Conservation (phyloP, 2,329 filamentous ascomycete genomes). For the Pseudopithomyces chartarum region DNA sequence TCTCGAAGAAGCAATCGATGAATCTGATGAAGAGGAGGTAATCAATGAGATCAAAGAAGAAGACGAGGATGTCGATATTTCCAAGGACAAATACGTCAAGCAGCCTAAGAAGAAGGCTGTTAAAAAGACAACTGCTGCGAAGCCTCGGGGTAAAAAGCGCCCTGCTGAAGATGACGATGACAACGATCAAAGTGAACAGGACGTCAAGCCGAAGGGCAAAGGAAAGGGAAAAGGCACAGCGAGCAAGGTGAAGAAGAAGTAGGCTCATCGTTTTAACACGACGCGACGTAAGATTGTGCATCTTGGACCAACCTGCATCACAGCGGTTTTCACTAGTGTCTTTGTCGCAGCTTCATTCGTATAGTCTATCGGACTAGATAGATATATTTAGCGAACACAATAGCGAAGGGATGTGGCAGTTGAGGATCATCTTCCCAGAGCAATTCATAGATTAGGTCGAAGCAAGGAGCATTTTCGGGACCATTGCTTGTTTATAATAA, state of each 20-base stretch:
- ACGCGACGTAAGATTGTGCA: no score
- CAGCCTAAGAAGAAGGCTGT: slow-evolving; percentile 76
- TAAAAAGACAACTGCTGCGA: slow-evolving; percentile 53
- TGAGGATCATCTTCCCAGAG: no score
- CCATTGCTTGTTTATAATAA: no score
- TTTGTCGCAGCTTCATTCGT: no score
- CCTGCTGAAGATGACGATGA: slow-evolving; percentile 35
- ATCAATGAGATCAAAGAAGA: slow-evolving; percentile 59
- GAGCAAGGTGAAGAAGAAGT: slow-evolving; percentile 28
- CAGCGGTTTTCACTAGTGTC: no score
- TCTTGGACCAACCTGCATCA: no score
- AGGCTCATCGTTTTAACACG: not conserved
- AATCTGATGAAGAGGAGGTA: slow-evolving; percentile 71
- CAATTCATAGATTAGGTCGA: no score
- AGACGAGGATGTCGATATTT: slow-evolving; percentile 79
- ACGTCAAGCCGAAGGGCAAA: slow-evolving; percentile 56
- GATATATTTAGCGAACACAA: no score
- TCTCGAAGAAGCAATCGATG: slow-evolving; percentile 93
- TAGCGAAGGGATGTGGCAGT: no score
- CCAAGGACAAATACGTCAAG: slow-evolving; percentile 96
- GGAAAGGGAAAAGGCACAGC: slow-evolving; percentile 54
- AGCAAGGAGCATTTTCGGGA: no score
- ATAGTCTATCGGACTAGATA: no score
- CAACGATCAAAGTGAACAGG: slow-evolving; percentile 46
- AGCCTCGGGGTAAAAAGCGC: slow-evolving; percentile 49